Evolutionary conservation across 352 stramenopile genomes (phyloP), one percentile per base, ranked within the genome.

Genomic region (Pythium aristosporum): DNA sequence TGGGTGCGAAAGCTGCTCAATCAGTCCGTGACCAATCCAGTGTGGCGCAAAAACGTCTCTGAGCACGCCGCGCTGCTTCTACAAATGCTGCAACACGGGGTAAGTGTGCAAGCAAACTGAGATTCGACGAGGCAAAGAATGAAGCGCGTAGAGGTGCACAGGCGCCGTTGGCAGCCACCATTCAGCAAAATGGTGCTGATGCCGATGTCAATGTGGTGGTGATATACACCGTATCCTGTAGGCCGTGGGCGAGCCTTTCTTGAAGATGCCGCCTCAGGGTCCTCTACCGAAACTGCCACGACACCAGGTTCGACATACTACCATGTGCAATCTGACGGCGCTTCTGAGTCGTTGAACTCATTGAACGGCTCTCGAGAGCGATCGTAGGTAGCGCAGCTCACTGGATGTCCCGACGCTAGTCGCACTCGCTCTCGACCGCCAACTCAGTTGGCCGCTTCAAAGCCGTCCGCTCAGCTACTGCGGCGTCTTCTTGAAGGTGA

Each of bases 191-290:
- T 46, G 39, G 2, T n/a, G 39, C 39, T 18, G 10, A 39, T 30
- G 36, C 36, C 49, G 23, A 59, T 15, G 15, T 32, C n/a, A 32
- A 30, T 58, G 61, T 39, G 37, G 9, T 63, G 34, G 34, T 9
- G 34, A 1, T 36, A 51, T 53, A 44, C 28, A 44, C 8, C 23
- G 41, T 1, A 18, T n/a, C n/a, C 15, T 55, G 12, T 30, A 90
- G 77, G 54, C 64, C 10, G 23, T 89, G n/a, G 68, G 75, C 6
- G 76, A 85, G 39, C 79, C 76, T 1, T 88, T 91, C 63, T 73
- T 72, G 15, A 87, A 77, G 68, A 85, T 91, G 71, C 78, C 82
- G 15, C 76, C 82, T 13, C 74, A 88, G 62, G 82, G 80, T 7
- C 78, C 76, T 20, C 63, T 91, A 43, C 68, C 76, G 44, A 67